A percentile compares a stretch with the other conserved stretches of the same genome.
Evolutionary conservation across 805 yeast genomes (phyloP).

Genomic region (Candida nemodendra): DNA sequence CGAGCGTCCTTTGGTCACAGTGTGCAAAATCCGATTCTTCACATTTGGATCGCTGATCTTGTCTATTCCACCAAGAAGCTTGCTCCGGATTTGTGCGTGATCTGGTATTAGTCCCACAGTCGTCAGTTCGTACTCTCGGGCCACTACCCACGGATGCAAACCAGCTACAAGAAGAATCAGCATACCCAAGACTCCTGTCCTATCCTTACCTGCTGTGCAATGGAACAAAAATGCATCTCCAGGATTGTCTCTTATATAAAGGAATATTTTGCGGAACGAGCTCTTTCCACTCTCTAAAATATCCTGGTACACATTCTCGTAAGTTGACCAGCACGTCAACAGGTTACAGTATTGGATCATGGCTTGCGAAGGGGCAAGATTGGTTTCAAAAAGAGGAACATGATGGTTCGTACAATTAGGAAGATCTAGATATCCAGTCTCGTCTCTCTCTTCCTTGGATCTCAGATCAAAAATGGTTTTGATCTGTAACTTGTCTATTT

Average conservation of each 20-base stretch:
- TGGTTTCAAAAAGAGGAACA: conserved; percentile 56
- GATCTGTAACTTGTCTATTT: conserved; percentile 45
- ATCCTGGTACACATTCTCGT: conserved; percentile 59
- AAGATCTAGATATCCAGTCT: conserved; percentile 44
- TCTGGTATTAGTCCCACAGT: conserved; percentile 59
- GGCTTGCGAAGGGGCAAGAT: conserved; percentile 63
- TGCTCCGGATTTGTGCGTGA: conserved; percentile 36
- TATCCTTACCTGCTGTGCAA: conserved; percentile 85
- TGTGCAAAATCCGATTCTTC: conserved; percentile 22
- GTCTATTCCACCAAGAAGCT: conserved; percentile 33
- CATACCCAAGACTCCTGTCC: conserved; percentile 77
- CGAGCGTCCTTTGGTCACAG: conserved; percentile 37
- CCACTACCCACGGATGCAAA: conserved; percentile 62
- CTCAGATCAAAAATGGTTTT: conserved; percentile 66
- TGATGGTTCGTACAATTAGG: conserved; percentile 49
- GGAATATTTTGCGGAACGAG: conserved; percentile 50
- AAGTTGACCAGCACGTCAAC: conserved; percentile 60
- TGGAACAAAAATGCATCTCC: conserved; percentile 59
- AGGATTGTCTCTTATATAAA: conserved; percentile 53
- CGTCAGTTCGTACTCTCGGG: conserved; percentile 77
- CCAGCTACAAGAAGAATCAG: conserved; percentile 60
- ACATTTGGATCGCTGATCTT: conserved; percentile 20
- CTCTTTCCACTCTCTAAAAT: conserved; percentile 50
- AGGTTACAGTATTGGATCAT: conserved; percentile 54
- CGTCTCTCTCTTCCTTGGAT: conserved; percentile 52